These are phyloP conservation scores for Tarenaya hassleriana DNA, from an alignment of 345 rosid genomes.

Conservation along the genomic window DNA sequence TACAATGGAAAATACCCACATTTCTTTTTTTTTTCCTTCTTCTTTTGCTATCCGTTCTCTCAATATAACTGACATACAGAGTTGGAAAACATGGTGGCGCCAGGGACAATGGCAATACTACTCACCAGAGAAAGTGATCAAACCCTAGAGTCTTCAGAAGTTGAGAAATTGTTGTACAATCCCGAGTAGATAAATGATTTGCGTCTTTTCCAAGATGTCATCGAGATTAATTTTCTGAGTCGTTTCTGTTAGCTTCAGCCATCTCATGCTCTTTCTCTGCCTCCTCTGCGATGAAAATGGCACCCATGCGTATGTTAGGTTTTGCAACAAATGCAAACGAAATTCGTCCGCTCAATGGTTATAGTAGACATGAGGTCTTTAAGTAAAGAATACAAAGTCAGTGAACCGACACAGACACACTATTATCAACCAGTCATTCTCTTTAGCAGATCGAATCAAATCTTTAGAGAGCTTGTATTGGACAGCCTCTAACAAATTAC, in stretches of 20 bases:
- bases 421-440: not conserved
- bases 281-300: constrained; percentile 46
- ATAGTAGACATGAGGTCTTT: not conserved
- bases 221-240: constrained; percentile 25
- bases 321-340: not conserved
- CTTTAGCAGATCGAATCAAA: no score
- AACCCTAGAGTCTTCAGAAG: constrained; percentile 7
- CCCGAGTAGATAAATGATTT: not conserved
- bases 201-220: constrained; percentile 2
- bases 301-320: constrained; percentile 1
- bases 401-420: not conserved
- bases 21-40: no score
- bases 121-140: constrained; percentile 3
- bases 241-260: constrained; percentile 36
- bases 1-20: no score
- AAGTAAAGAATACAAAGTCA: not conserved
- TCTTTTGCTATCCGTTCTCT: no score
- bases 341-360: no score
- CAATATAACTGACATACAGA: no score
- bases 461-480: not conserved
- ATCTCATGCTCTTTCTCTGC: constrained; percentile 52
- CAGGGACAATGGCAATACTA: not conserved
- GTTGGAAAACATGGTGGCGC: no score
- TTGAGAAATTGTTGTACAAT: constrained; percentile 9
- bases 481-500: not conserved